phyloP scores from a whole-genome alignment of 352 stramenopile genomes.

The Phytophthora hibernalis region DNA sequence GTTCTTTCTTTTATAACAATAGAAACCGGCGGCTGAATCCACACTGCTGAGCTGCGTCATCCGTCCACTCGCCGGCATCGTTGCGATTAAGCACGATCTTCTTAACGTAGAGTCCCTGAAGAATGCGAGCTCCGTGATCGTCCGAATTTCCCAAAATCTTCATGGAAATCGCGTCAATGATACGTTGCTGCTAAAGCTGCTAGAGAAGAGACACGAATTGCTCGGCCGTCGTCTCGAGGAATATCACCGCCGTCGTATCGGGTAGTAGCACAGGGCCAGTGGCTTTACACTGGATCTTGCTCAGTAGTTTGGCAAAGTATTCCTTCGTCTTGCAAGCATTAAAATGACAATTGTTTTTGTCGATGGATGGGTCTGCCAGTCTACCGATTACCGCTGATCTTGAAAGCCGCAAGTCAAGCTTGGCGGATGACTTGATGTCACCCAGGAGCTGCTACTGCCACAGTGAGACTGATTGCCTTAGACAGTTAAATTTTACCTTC shows the following conservation, averaged over 20 bases:
- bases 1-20: too few relatives aligned
- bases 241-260: slow-evolving; percentile 57
- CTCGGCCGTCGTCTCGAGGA: slow-evolving; percentile 67
- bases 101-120: slow-evolving; percentile 75
- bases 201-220: slow-evolving; percentile 58
- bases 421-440: slow-evolving; percentile 17
- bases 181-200: slow-evolving; percentile 44
- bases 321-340: slow-evolving; percentile 67
- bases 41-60: slow-evolving; percentile 52
- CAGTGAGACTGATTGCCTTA: slow-evolving; percentile 17
- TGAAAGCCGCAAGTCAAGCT: slow-evolving; percentile 55
- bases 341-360: too few relatives aligned
- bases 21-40: too few relatives aligned
- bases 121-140: slow-evolving; percentile 51
- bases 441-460: slow-evolving; percentile 18
- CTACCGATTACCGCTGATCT: slow-evolving; percentile 55
- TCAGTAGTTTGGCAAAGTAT: slow-evolving; percentile 65
- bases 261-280: slow-evolving; percentile 65
- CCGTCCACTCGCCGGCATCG: slow-evolving; percentile 48
- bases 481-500: slow-evolving; percentile 28
- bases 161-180: slow-evolving; percentile 52
- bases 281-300: slow-evolving; percentile 61
- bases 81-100: slow-evolving; percentile 52
- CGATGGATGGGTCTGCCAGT: slow-evolving; percentile 42
- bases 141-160: slow-evolving; percentile 72